Percentiles rank a stretch among this genome's conserved stretches.
Conservation (phyloP, 2,329 filamentous ascomycete genomes). For the Pestalotiopsis fici region DNA sequence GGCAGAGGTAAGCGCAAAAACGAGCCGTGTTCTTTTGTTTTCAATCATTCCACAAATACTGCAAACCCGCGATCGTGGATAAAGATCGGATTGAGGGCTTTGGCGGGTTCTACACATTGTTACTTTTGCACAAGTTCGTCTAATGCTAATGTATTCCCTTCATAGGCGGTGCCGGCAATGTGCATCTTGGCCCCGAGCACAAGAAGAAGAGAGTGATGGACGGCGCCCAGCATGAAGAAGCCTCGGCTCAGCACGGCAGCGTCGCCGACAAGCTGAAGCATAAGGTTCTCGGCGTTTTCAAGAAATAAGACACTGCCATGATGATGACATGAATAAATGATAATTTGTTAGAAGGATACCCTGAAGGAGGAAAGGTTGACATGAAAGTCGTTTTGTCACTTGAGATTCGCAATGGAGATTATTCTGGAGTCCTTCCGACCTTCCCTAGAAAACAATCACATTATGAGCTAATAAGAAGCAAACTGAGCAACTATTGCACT, state of each 20-base stretch:
- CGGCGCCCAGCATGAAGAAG: constrained; percentile 27
- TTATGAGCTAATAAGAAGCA: too few relatives aligned
- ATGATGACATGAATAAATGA: neutral
- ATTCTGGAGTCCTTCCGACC: neutral
- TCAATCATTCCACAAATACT: neutral
- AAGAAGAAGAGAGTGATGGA: constrained; percentile 23
- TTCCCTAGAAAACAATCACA: too few relatives aligned
- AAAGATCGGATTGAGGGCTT: neutral
- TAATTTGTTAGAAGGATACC: neutral
- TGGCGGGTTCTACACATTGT: neutral
- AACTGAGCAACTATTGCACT: too few relatives aligned
- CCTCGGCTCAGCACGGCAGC: constrained; percentile 34
- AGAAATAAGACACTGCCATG: constrained; percentile 37
- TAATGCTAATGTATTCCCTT: neutral
- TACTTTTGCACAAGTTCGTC: neutral
- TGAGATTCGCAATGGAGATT: neutral
- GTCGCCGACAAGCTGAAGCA: constrained; percentile 60
- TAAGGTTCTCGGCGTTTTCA: constrained; percentile 52
- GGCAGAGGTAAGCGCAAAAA: constrained; percentile 48
- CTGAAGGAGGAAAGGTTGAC: neutral
- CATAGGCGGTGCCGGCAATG: constrained; percentile 55
- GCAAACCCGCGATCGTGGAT: too few relatives aligned
- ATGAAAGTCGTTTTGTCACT: neutral
- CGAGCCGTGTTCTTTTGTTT: neutral
- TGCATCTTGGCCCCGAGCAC: constrained; percentile 36